Percentiles rank a stretch among this genome's conserved stretches.
Conservation (phyloP, 2,329 filamentous ascomycete genomes). For the Cordyceps fumosorosea region DNA sequence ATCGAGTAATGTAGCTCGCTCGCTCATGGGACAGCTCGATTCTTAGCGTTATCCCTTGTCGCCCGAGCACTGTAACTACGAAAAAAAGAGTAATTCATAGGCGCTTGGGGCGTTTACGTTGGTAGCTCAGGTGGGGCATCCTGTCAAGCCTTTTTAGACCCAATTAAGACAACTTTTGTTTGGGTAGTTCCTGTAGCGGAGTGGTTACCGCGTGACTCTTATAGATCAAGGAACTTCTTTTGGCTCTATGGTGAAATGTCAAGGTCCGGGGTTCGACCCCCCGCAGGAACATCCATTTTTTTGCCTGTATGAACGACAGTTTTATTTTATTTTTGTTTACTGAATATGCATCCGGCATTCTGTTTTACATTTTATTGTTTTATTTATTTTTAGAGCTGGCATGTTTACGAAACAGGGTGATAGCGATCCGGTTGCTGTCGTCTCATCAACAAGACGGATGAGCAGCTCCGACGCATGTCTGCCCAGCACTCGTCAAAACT, state of each 20-base stretch:
- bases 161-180: background rate
- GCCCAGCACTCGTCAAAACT: background rate
- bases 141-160: background rate
- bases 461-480: no score
- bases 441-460: background rate
- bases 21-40: background rate
- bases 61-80: background rate
- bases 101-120: slow-evolving; percentile 12
- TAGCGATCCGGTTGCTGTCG: background rate
- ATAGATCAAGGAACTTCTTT: slow-evolving; percentile 6
- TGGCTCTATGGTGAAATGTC: slow-evolving; percentile 20
- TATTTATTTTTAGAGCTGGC: background rate
- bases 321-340: background rate
- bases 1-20: background rate
- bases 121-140: background rate
- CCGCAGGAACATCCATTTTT: slow-evolving; percentile 20
- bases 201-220: slow-evolving; percentile 25
- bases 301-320: background rate
- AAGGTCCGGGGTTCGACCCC: slow-evolving; percentile 25
- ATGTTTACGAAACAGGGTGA: background rate
- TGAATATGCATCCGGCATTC: no score
- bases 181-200: slow-evolving; percentile 23
- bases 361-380: background rate
- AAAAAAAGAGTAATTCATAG: background rate
- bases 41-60: no score